Evolutionary conservation across 164 flowering plant genomes (phyloP).

Genomic region (Euptelea pleiosperma): DNA sequence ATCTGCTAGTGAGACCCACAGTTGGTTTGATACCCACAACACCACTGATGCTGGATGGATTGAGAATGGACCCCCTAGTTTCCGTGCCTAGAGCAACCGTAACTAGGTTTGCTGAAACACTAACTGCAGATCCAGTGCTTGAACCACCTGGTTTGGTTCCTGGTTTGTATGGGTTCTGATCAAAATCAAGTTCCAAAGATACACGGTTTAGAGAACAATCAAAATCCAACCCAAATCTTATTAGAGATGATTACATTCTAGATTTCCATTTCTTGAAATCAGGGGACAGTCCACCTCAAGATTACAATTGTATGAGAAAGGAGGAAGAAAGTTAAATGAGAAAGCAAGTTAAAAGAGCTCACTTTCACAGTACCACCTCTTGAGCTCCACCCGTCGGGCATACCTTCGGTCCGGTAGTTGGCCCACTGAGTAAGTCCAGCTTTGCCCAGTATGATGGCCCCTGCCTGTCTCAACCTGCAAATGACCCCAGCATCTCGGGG

Average conservation of each 20-base stretch:
- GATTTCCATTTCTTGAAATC: too few relatives aligned
- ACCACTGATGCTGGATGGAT: slow-evolving; percentile 13
- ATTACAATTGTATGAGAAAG: too few relatives aligned
- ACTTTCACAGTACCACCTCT: slow-evolving; percentile 25
- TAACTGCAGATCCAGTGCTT: slow-evolving; percentile 24
- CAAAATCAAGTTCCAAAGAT: not conserved
- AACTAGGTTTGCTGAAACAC: slow-evolving; percentile 23
- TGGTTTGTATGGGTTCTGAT: slow-evolving; percentile 13
- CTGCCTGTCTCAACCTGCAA: slow-evolving; percentile 28
- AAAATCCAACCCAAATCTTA: too few relatives aligned
- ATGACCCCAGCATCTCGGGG: slow-evolving; percentile 33
- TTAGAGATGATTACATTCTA: too few relatives aligned
- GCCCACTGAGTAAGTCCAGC: slow-evolving; percentile 32
- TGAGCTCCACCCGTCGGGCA: slow-evolving; percentile 30
- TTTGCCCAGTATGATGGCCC: slow-evolving; percentile 42
- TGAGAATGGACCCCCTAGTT: slow-evolving; percentile 17
- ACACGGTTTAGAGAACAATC: too few relatives aligned
- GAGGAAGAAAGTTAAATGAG: not conserved
- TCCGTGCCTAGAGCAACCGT: slow-evolving; percentile 24
- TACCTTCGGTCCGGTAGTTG: not conserved
- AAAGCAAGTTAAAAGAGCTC: not conserved
- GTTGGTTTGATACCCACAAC: slow-evolving; percentile 33
- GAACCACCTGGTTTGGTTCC: slow-evolving; percentile 14
- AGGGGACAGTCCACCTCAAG: too few relatives aligned
- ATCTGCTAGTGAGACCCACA: slow-evolving; percentile 25